Percentiles rank a stretch among this genome's conserved stretches.
Evolutionary conservation across 2,329 filamentous ascomycete species (phyloP).

Genomic region (Mariannaea sp.): DNA sequence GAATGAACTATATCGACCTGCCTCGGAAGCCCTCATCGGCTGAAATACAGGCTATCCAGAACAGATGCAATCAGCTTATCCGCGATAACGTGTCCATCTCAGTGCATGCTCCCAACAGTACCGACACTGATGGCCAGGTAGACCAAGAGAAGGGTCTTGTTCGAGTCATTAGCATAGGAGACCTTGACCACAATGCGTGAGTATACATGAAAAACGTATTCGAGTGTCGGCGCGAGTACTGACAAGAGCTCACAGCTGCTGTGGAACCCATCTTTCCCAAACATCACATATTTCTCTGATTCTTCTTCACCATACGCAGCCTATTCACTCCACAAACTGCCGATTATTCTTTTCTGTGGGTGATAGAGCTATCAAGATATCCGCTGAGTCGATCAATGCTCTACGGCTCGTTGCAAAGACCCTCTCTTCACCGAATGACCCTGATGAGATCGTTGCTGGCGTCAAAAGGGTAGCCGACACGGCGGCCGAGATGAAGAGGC

Average conservation of each 20-base stretch:
- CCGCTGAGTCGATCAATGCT: constrained; percentile 31
- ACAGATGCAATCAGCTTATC: constrained; percentile 34
- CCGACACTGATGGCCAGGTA: constrained; percentile 23
- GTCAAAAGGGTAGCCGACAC: constrained; percentile 24
- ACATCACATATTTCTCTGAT: constrained; percentile 41
- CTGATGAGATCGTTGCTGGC: constrained; percentile 29
- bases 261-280: constrained; percentile 39
- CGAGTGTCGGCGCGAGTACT: accelerated
- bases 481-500: constrained; percentile 27
- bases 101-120: constrained; percentile 36
- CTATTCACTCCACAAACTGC: constrained; percentile 40
- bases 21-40: constrained; percentile 34
- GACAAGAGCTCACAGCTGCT: constrained; percentile 28
- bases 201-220: neutral
- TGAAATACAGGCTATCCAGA: constrained; percentile 36
- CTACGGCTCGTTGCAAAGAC: constrained; percentile 33
- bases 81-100: constrained; percentile 32
- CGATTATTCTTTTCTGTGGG: constrained; percentile 39
- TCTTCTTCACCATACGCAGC: constrained; percentile 36
- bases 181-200: constrained; percentile 39
- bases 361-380: constrained; percentile 35
- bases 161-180: constrained; percentile 38
- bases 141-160: constrained; percentile 43
- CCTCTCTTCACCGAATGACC: constrained; percentile 31
- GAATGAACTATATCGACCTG: constrained; percentile 41